A percentile compares a stretch with the other conserved stretches of the same genome.
These are phyloP conservation scores for Flaveria sonorensis DNA, from an alignment of 129 eudicot species.

Conservation along the genomic window DNA sequence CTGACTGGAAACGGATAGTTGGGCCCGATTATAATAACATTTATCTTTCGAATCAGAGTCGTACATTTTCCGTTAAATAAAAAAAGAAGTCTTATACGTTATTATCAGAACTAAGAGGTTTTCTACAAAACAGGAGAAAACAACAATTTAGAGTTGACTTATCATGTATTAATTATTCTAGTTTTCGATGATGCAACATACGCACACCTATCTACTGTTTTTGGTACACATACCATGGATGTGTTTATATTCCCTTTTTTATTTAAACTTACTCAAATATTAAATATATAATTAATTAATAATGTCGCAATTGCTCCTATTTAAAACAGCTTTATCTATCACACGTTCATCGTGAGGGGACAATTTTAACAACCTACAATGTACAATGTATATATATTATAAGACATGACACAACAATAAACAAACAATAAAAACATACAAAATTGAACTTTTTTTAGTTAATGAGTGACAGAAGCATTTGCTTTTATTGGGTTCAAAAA, in stretches of 20 bases:
- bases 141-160: constrained; percentile 31
- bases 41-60: too few species aligned
- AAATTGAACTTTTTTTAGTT: not conserved
- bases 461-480: constrained; percentile 16
- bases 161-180: not conserved
- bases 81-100: too few species aligned
- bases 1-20: too few species aligned
- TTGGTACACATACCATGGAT: constrained; percentile 37
- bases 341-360: constrained; percentile 15
- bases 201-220: constrained; percentile 30
- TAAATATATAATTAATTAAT: not conserved
- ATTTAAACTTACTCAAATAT: not conserved
- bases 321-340: constrained; percentile 18
- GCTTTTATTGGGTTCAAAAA: not conserved
- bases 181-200: constrained; percentile 36
- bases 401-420: constrained; percentile 21
- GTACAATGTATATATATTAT: constrained; percentile 4
- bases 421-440: not conserved
- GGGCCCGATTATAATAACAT: too few species aligned
- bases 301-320: not conserved
- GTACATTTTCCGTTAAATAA: too few species aligned
- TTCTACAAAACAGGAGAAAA: not conserved
- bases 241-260: constrained; percentile 28
- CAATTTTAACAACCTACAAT: constrained; percentile 27
- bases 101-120: too few species aligned